Evolutionary conservation across 495 filamentous ascomycete species (phyloP).

Genomic region (Baudoinia panamericana): DNA sequence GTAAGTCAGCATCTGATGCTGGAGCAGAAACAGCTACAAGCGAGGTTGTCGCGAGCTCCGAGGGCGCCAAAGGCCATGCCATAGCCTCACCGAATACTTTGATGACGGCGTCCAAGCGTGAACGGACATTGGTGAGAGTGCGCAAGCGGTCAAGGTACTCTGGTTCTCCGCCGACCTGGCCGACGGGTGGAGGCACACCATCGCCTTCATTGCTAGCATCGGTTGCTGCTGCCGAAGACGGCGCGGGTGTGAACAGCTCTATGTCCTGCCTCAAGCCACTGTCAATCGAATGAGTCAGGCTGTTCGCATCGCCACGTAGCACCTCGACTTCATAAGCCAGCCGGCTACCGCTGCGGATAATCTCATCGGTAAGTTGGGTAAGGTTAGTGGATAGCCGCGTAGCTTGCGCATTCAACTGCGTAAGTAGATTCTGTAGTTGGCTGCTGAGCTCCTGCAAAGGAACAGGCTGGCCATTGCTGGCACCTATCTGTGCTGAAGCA

Average conservation of each 20-base stretch:
- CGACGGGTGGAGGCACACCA: conserved; percentile 3
- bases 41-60: conserved; percentile 48
- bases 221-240: conserved; percentile 9
- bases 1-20: conserved; percentile 45
- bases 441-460: conserved; percentile 63
- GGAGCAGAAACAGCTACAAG: conserved; percentile 74
- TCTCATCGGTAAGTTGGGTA: conserved; percentile 85
- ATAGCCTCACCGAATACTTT: conserved; percentile 85
- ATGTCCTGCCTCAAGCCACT: conserved; percentile 60
- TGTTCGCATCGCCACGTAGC: conserved; percentile 69
- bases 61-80: conserved; percentile 80
- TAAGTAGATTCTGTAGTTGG: conserved; percentile 70
- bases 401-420: conserved; percentile 77
- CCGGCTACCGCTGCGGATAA: conserved; percentile 70
- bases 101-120: conserved; percentile 71
- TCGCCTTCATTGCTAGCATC: not conserved
- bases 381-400: conserved; percentile 68
- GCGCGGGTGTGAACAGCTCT: conserved; percentile 38
- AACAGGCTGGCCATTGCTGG: conserved; percentile 36
- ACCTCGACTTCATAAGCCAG: conserved; percentile 93
- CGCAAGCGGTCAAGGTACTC: conserved; percentile 62
- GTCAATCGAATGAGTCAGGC: conserved; percentile 60
- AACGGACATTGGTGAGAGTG: conserved; percentile 68
- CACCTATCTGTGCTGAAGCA: conserved; percentile 22
- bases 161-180: conserved; percentile 37